Conservation (phyloP, 108 stramenopile genomes). For the Fragilaria radians region DNA sequence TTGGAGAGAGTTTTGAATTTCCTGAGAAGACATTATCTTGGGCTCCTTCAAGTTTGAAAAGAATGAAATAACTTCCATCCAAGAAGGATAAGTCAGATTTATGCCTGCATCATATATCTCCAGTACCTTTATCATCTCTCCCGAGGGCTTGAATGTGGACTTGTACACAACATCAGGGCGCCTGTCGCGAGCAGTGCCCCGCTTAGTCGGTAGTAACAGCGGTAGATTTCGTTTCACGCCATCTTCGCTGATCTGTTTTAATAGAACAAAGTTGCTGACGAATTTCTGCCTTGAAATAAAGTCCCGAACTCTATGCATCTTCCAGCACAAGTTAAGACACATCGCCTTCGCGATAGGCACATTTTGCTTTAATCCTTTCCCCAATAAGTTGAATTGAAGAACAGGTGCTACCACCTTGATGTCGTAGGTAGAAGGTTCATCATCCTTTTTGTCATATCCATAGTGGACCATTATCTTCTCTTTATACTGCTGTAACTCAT, state of each 20-base stretch:
- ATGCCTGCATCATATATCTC: slow-evolving; percentile 49
- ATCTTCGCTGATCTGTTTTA: background rate
- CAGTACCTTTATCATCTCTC: slow-evolving; percentile 44
- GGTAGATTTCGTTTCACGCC: background rate
- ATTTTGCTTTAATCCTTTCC: background rate
- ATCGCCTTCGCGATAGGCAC: slow-evolving; percentile 19
- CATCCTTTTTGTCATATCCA: slow-evolving; percentile 76
- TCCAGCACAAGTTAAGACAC: slow-evolving; percentile 34
- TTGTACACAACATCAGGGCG: slow-evolving; percentile 37
- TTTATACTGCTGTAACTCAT: slow-evolving; percentile 22
- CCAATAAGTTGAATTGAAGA: slow-evolving; percentile 16
- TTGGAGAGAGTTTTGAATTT: slow-evolving; percentile 42
- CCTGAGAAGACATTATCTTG: slow-evolving; percentile 21
- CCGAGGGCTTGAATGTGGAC: slow-evolving; percentile 40
- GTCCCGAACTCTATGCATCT: slow-evolving; percentile 34
- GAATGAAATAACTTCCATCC: slow-evolving; percentile 36
- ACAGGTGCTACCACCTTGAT: slow-evolving; percentile 18
- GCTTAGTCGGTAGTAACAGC: slow-evolving; percentile 22
- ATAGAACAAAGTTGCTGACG: slow-evolving; percentile 25
- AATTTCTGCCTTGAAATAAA: slow-evolving; percentile 25
- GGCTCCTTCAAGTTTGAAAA: slow-evolving; percentile 43
- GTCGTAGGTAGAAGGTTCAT: slow-evolving; percentile 59
- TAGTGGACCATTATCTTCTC: slow-evolving; percentile 46
- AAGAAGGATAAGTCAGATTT: slow-evolving; percentile 43
- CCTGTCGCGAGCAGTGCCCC: background rate